phyloP scores from a whole-genome alignment of 768 basidiomycete species.

The Podaxis mareebaensis region DNA sequence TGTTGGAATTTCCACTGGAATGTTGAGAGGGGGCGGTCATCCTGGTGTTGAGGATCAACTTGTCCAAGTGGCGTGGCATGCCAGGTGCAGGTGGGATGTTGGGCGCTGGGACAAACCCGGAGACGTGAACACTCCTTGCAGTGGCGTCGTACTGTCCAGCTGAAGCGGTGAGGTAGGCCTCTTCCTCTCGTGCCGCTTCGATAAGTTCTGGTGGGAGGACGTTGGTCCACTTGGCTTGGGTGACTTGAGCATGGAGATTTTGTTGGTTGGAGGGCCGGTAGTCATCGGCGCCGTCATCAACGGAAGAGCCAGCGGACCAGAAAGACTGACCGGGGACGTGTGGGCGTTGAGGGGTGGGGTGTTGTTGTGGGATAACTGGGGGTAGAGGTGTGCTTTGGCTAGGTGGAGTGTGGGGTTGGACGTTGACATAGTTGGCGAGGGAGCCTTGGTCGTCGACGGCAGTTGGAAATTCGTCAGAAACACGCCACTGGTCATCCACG shows the following conservation, averaged over 20 bases:
- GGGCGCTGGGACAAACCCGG: constrained; percentile 59
- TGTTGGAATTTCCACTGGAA: constrained; percentile 8
- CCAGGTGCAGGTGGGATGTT: constrained; percentile 86
- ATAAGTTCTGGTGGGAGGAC: constrained; percentile 78
- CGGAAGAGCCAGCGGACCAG: constrained; percentile 39
- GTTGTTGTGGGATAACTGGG: constrained; percentile 34
- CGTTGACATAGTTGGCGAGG: constrained; percentile 91
- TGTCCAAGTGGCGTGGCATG: constrained; percentile 90
- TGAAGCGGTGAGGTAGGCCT: constrained; percentile 61
- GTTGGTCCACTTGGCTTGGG: constrained; percentile 63
- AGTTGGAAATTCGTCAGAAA: constrained; percentile 73
- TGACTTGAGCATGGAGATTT: constrained; percentile 17
- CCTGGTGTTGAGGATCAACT: constrained; percentile 81
- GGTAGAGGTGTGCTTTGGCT: constrained; percentile 22
- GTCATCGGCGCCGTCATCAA: constrained; percentile 33
- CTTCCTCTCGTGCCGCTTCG: constrained; percentile 83
- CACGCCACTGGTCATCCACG: constrained; percentile 86
- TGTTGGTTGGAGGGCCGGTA: constrained; percentile 12
- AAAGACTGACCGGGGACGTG: constrained; percentile 38
- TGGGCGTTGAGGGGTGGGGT: constrained; percentile 21
- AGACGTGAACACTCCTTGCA: constrained; percentile 26
- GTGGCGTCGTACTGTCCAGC: constrained; percentile 34
- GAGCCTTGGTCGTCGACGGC: constrained; percentile 94
- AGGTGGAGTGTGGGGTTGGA: constrained; percentile 36
- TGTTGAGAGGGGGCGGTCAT: constrained; percentile 28